Percentiles rank a stretch among this genome's conserved stretches.
phyloP scores from a whole-genome alignment of 2,329 filamentous ascomycete genomes.

The Aureobasidium lini region DNA sequence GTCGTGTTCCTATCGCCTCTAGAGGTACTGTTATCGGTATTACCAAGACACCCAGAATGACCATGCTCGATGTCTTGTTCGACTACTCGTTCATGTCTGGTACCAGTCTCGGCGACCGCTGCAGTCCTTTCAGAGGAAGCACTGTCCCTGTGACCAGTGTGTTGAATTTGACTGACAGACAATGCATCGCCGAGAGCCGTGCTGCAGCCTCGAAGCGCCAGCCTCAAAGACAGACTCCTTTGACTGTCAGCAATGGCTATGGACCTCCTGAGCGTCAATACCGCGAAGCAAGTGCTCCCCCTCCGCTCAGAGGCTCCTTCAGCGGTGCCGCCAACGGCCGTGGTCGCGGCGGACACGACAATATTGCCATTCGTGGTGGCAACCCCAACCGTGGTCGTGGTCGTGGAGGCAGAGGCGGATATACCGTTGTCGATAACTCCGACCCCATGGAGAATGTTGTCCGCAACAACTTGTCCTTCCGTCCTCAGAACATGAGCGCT shows the following conservation, averaged over 20 bases:
- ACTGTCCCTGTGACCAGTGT: slow-evolving; percentile 84
- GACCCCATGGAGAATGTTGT: slow-evolving; percentile 48
- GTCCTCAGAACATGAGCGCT: slow-evolving; percentile 45
- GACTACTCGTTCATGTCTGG: slow-evolving; percentile 96
- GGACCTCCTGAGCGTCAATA: slow-evolving; percentile 55
- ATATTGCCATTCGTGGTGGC: slow-evolving; percentile 33
- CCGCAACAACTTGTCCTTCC: slow-evolving; percentile 49
- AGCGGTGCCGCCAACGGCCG: slow-evolving; percentile 47
- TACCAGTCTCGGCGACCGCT: slow-evolving; percentile 81
- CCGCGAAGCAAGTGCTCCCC: slow-evolving; percentile 47
- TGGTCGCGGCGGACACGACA: slow-evolving; percentile 32
- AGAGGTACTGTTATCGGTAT: slow-evolving; percentile 92
- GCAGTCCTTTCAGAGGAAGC: slow-evolving; percentile 86
- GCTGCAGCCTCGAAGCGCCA: slow-evolving; percentile 17
- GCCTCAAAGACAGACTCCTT: slow-evolving; percentile 18
- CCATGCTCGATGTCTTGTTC: slow-evolving; percentile 85
- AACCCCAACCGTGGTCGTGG: slow-evolving; percentile 23
- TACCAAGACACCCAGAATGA: slow-evolving; percentile 74
- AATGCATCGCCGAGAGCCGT: slow-evolving; percentile 59
- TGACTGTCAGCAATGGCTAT: slow-evolving; percentile 33
- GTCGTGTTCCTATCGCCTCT: slow-evolving; percentile 88
- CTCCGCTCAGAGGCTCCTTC: slow-evolving; percentile 52
- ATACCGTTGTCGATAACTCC: slow-evolving; percentile 40
- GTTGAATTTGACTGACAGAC: slow-evolving; percentile 75
- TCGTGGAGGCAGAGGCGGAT: slow-evolving; percentile 32